A percentile compares a stretch with the other conserved stretches of the same genome.
These are phyloP conservation scores for Lyophyllum shimeji DNA, from an alignment of 768 basidiomycete genomes.

Conservation along the genomic window DNA sequence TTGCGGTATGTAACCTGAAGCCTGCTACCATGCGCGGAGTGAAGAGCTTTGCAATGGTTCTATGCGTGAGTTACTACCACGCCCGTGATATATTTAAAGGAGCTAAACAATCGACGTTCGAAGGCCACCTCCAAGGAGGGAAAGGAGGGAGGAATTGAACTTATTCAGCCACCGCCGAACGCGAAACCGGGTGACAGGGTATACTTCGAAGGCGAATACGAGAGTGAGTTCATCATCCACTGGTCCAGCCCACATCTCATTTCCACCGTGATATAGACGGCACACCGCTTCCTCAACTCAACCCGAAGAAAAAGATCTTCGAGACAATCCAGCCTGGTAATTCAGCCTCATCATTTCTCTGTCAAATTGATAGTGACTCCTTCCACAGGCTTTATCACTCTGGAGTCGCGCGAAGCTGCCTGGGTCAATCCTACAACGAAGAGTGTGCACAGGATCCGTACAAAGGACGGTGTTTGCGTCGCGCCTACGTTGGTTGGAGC, in stretches of 20 bases:
- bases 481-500: slow-evolving; percentile 86
- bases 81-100: not conserved
- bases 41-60: slow-evolving; percentile 98
- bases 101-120: not conserved
- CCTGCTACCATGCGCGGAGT: slow-evolving; percentile 96
- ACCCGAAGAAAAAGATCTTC: slow-evolving; percentile 99
- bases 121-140: slow-evolving; percentile 91
- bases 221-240: slow-evolving; percentile 45
- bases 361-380: not conserved
- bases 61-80: slow-evolving; percentile 60
- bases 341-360: not conserved
- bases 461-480: slow-evolving; percentile 78
- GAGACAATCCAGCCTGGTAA: slow-evolving; percentile 92
- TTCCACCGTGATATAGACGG: slow-evolving; percentile 37
- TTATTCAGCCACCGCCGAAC: slow-evolving; percentile 83
- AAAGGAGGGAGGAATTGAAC: slow-evolving; percentile 87
- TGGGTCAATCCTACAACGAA: slow-evolving; percentile 89
- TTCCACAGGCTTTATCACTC: slow-evolving; percentile 75
- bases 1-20: slow-evolving; percentile 92
- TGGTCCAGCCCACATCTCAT: not conserved
- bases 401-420: slow-evolving; percentile 84
- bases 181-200: slow-evolving; percentile 91
- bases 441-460: slow-evolving; percentile 80
- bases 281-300: slow-evolving; percentile 78
- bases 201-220: slow-evolving; percentile 94